Conservation (phyloP, 805 yeast species). For the Metschnikowia drakensbergensis region DNA sequence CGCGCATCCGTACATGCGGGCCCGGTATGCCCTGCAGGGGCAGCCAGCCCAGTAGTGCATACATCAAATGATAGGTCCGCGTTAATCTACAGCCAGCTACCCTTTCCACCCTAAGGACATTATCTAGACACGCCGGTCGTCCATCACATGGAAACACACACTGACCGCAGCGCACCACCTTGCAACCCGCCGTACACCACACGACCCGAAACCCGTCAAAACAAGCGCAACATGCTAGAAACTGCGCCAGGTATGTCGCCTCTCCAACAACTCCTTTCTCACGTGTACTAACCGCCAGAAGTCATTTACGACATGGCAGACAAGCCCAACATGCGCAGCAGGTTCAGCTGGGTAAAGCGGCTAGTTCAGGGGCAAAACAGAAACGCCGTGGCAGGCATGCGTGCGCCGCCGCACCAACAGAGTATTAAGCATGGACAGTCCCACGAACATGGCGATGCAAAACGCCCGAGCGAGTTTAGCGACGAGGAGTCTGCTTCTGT, state of each 20-base stretch:
- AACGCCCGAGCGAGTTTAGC: constrained; percentile 13
- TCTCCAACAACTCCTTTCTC: background rate
- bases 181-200: too few relatives aligned
- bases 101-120: background rate
- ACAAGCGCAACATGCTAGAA: background rate
- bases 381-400: constrained; percentile 6
- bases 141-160: too few relatives aligned
- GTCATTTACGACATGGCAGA: constrained; percentile 16
- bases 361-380: constrained; percentile 37
- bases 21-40: background rate
- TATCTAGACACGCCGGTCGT: background rate
- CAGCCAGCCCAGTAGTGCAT: background rate
- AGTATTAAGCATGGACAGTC: constrained; percentile 1
- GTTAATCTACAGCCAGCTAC: background rate
- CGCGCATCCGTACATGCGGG: background rate
- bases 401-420: constrained; percentile 11
- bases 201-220: background rate
- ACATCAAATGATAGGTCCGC: background rate
- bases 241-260: background rate
- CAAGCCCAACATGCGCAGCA: constrained; percentile 28
- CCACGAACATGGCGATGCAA: constrained; percentile 4
- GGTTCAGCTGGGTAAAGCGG: constrained; percentile 41
- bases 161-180: too few relatives aligned
- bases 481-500: constrained; percentile 14
- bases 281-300: constrained; percentile 3